These are phyloP conservation scores for Lactarius quietus DNA, from an alignment of 768 basidiomycete genomes.

Conservation along the genomic window DNA sequence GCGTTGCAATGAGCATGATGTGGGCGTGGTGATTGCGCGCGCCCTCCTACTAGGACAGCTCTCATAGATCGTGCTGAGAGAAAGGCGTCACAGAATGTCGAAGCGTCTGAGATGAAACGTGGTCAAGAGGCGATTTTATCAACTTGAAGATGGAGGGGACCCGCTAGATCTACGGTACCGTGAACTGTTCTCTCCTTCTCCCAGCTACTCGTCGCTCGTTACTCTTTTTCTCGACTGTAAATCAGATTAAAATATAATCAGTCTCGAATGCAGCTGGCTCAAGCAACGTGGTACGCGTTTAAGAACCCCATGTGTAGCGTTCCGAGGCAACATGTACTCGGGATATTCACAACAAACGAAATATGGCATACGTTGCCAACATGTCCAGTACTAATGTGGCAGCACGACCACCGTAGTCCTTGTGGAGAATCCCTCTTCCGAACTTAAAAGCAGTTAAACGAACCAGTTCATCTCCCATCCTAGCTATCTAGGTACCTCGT, in stretches of 20 bases:
- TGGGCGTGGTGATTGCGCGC: not conserved
- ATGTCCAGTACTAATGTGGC: too few species aligned
- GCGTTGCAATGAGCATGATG: constrained; percentile 33
- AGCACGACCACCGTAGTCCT: too few species aligned
- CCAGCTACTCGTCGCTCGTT: not conserved
- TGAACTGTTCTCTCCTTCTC: too few species aligned
- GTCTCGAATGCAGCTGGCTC: not conserved
- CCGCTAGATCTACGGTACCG: too few species aligned
- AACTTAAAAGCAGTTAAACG: too few species aligned
- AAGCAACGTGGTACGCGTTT: not conserved
- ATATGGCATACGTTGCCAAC: not conserved
- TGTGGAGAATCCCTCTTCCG: too few species aligned
- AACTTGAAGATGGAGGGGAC: too few species aligned
- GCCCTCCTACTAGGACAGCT: not conserved
- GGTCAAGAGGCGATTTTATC: not conserved
- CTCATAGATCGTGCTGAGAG: not conserved
- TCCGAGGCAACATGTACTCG: not conserved
- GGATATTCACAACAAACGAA: not conserved
- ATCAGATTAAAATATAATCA: not conserved
- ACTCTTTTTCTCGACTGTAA: not conserved
- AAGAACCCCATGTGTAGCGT: not conserved
- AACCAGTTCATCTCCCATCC: too few species aligned
- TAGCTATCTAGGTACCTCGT: too few species aligned
- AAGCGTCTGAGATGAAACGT: not conserved
- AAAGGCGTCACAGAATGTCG: not conserved